phyloP scores from a whole-genome alignment of 352 stramenopile species.

The Pythium phragmiticola region DNA sequence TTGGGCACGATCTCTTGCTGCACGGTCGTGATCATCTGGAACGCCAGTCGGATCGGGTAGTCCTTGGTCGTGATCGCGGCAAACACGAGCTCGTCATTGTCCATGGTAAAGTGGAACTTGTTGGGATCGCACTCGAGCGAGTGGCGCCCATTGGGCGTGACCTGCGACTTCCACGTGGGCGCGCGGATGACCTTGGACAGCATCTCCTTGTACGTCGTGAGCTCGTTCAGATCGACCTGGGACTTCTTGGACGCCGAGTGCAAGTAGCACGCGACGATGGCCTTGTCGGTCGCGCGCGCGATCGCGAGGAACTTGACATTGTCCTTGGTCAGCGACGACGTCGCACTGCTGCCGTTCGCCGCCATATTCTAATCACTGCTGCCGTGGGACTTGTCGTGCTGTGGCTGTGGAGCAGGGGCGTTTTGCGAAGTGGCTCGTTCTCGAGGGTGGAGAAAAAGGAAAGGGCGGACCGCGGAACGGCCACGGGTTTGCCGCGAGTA shows the following conservation, averaged over 20 bases:
- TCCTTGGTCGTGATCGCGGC: slow-evolving; percentile 76
- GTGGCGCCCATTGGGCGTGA: slow-evolving; percentile 82
- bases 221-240: slow-evolving; percentile 55
- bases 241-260: slow-evolving; percentile 50
- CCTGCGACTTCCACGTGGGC: slow-evolving; percentile 84
- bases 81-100: slow-evolving; percentile 87
- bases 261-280: slow-evolving; percentile 75
- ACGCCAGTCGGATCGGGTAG: slow-evolving; percentile 80
- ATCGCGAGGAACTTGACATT: slow-evolving; percentile 87
- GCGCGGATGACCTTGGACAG: slow-evolving; percentile 77
- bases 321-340: slow-evolving; percentile 56
- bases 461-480: not conserved
- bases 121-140: slow-evolving; percentile 86
- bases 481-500: not conserved
- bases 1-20: slow-evolving; percentile 80
- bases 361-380: slow-evolving; percentile 16
- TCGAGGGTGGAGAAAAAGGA: not conserved
- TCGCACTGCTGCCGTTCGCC: slow-evolving; percentile 14
- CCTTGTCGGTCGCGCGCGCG: slow-evolving; percentile 77
- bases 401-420: too few species aligned
- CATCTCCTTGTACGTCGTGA: slow-evolving; percentile 76
- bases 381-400: not conserved
- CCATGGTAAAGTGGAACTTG: slow-evolving; percentile 90
- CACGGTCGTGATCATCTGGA: slow-evolving; percentile 76
- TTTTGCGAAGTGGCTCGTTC: not conserved